phyloP scores from a whole-genome alignment of 257 asterid genomes.

The Lycium ferocissimum region DNA sequence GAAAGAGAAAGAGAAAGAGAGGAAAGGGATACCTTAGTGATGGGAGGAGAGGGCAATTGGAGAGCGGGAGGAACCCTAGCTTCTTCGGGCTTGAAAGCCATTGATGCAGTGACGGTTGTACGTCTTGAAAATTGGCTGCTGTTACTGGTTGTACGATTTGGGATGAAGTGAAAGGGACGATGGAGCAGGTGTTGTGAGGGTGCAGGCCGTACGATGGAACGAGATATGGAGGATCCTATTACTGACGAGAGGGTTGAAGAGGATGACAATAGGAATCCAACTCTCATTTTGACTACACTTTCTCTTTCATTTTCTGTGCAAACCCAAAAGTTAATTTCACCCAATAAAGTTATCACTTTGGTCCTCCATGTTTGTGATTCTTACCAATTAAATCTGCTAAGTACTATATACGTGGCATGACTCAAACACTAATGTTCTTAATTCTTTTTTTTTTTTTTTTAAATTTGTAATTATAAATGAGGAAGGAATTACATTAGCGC shows the following conservation, averaged over 20 bases:
- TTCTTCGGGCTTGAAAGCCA: conserved; percentile 62
- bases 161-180: conserved; percentile 36
- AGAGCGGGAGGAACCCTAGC: conserved; percentile 79
- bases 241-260: conserved; percentile 34
- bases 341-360: neutral
- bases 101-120: conserved; percentile 38
- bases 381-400: too few species aligned
- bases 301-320: neutral
- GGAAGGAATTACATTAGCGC: too few species aligned
- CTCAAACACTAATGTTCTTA: too few species aligned
- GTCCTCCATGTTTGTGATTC: too few species aligned
- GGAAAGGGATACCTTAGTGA: conserved; percentile 55
- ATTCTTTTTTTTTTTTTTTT: too few species aligned
- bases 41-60: conserved; percentile 60
- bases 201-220: conserved; percentile 41
- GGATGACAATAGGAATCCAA: conserved; percentile 20
- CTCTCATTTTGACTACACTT: conserved; percentile 37
- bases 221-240: conserved; percentile 43
- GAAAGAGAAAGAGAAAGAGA: neutral
- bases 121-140: conserved; percentile 32
- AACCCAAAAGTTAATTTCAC: neutral
- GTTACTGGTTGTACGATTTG: conserved; percentile 29
- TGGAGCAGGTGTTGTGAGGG: conserved; percentile 36
- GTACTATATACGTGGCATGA: too few species aligned
- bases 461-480: too few species aligned